These are phyloP conservation scores for Elongisporangium prolatum DNA, from an alignment of 352 stramenopile species.

Conservation along the genomic window DNA sequence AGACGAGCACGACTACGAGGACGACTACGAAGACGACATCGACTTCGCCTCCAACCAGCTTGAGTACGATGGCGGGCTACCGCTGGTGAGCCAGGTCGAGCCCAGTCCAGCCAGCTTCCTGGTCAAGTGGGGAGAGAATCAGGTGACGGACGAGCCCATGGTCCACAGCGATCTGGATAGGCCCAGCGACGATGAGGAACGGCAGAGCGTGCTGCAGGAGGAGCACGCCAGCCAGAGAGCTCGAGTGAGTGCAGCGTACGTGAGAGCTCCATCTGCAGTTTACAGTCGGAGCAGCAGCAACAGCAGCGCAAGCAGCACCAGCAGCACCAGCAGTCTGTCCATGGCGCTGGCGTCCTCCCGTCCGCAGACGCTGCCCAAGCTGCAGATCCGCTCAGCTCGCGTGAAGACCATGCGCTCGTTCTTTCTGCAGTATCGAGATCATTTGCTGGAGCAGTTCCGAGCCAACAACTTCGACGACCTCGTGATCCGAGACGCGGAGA, in stretches of 20 bases:
- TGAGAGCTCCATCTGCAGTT: not conserved
- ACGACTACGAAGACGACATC: constrained; percentile 5
- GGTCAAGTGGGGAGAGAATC: not conserved
- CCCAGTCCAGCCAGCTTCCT: not conserved
- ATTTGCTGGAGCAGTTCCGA: constrained; percentile 31
- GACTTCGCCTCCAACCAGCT: not conserved
- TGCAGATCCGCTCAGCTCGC: constrained; percentile 24
- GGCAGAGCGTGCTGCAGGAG: not conserved
- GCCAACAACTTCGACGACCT: constrained; percentile 10
- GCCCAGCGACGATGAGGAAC: not conserved
- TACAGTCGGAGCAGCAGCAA: constrained; percentile 11
- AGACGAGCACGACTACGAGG: not conserved
- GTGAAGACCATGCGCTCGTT: constrained; percentile 32
- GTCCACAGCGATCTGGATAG: not conserved
- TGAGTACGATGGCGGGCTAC: not conserved
- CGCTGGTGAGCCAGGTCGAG: not conserved
- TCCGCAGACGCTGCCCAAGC: constrained; percentile 24
- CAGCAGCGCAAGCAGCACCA: constrained; percentile 8
- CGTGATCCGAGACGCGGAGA: not conserved
- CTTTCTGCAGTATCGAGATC: constrained; percentile 43
- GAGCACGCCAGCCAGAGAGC: not conserved
- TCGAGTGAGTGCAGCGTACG: not conserved
- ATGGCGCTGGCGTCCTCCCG: not conserved
- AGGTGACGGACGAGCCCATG: not conserved
- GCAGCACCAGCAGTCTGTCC: not conserved